Base-by-base conservation (phyloP, 805 yeast genomes). In the Lipomyces japonicus region DNA sequence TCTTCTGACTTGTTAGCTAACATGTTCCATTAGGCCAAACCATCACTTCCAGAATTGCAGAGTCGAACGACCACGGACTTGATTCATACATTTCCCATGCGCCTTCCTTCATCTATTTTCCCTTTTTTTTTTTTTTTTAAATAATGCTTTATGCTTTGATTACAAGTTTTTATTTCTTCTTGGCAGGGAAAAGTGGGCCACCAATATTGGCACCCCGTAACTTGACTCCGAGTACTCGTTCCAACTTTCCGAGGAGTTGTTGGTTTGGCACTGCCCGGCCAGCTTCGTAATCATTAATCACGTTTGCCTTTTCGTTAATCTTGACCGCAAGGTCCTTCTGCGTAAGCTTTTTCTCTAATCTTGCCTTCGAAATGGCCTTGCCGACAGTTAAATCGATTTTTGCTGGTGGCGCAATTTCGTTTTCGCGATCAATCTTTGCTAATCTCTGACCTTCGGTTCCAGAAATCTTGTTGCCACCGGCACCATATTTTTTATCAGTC, bases 251-350 rank as follows among this genome's bases (percentile, higher is more conserved):
- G 64, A 93, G 77, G 46, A 93, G 71, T 72, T 90, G 97, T 75
- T 93, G 98, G 75, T 87, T 90, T 51, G 98, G 98, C 60, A 85
- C 80, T 39, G 96, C 98, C 67, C 95, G 82, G 52, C 96, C 97
- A 49, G 95, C 86, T 75, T 93, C 98, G 71, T 93, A 93, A 66
- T 93, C 98, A 71, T 88, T 90, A 65, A 93, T 82, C 54, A 93
- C 85, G 61, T 83, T 88, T 55, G 97, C 96, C 75, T 93, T 93
- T 74, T 93, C 98, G 68, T 90, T 91, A 65, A 91, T 79, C 69
- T 84, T 86, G 50, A 96, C 88, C 63, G 98, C 98, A 64, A 93
- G 78, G 63, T 93, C 98, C 77, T 93, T 93, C 71, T 93, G 98
- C 7, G 97, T 84, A 67, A 90, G 68, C 64, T 80, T 79, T 76